Base-by-base conservation (phyloP, 352 stramenopile genomes). In the Globisporangium barbulae region DNA sequence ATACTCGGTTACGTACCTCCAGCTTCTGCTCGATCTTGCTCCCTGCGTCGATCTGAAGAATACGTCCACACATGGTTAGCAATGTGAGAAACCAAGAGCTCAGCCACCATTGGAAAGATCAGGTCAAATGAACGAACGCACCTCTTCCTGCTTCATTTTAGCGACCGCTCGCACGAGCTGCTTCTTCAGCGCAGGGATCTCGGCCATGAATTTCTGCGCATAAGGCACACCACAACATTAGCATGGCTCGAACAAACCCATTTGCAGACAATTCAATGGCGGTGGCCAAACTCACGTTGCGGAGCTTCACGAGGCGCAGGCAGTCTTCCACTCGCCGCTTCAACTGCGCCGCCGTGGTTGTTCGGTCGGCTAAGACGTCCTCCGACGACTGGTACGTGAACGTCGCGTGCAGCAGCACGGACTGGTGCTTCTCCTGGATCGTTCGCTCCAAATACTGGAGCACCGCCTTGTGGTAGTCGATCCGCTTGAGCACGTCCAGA, bases 401-500 rank as follows among this genome's bases (percentile, higher is more conserved):
- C 15, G 74, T 59, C 44, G 71, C 85, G 31, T 88, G 70, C 28
- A 74, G 72, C 28, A 92, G 56, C 17, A 89, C 53, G 28, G 78
- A 72, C 65, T 89, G 75, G 50, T 94, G 81, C 33, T 84, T 72
- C 31, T 82, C 70, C 63, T 66, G 58, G 42, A 94, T 79, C 41
- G 76, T 68, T 45, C 80, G 71, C 60, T 94, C 75, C 61, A 94
- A 59, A 49, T 79, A 88, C 33, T 76, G 75, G 48, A 94, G 78
- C 37, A 75, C 81, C 10, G 75, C 75, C 59, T 89, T 91, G 59
- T 86, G 75, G 59, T 90, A 72, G 47, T 94, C 85, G 59, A 94
- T 94, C 48, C 89, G 84, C 71, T 94, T 94, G 7, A 94, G 74
- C 39, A 79, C 74, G 41, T 94, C 70, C 15, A 94, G 61, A 55